Evolutionary conservation across 2,329 filamentous ascomycete genomes (phyloP).

Genomic region (Colletotrichum brevisporum): DNA sequence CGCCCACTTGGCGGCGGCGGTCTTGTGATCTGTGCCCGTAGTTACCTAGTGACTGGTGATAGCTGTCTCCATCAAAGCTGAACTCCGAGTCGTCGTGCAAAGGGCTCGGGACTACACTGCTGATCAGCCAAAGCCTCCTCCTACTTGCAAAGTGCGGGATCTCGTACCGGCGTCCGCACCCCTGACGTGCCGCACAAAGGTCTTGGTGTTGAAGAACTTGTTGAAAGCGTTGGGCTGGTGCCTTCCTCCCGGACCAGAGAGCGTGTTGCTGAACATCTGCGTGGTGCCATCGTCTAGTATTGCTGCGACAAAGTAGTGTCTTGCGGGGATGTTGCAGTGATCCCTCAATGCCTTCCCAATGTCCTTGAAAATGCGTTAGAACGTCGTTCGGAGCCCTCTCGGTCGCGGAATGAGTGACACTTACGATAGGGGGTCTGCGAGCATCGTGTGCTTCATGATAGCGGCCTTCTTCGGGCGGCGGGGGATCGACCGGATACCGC

Average conservation of each 20-base stretch:
- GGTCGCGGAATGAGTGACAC: neutral
- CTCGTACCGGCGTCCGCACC: slow-evolving; percentile 55
- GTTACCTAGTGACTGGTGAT: slow-evolving; percentile 39
- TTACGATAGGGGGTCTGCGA: slow-evolving; percentile 40
- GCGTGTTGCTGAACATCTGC: slow-evolving; percentile 51
- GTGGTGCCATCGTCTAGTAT: slow-evolving; percentile 63
- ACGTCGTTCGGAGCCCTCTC: neutral
- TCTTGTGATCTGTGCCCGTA: slow-evolving; percentile 47
- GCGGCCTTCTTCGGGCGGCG: slow-evolving; percentile 36
- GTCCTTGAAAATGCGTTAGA: slow-evolving; percentile 51
- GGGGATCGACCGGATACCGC: slow-evolving; percentile 44
- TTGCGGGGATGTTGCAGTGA: slow-evolving; percentile 65
- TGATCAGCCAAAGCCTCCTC: slow-evolving; percentile 21
- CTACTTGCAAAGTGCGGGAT: neutral
- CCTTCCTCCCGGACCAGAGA: slow-evolving; percentile 57
- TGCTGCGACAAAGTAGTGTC: slow-evolving; percentile 67
- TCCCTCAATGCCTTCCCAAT: slow-evolving; percentile 67
- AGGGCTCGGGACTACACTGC: slow-evolving; percentile 48
- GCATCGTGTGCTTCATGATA: slow-evolving; percentile 38
- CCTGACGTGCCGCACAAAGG: slow-evolving; percentile 55
- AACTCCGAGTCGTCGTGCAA: slow-evolving; percentile 50
- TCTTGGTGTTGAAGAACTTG: slow-evolving; percentile 62
- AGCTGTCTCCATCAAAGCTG: slow-evolving; percentile 39
- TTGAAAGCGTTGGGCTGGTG: slow-evolving; percentile 55
- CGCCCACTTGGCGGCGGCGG: slow-evolving; percentile 45